A percentile compares a stretch with the other conserved stretches of the same genome.
phyloP scores from a whole-genome alignment of 73 alveolate species.

The Tetrahymena borealis region DNA sequence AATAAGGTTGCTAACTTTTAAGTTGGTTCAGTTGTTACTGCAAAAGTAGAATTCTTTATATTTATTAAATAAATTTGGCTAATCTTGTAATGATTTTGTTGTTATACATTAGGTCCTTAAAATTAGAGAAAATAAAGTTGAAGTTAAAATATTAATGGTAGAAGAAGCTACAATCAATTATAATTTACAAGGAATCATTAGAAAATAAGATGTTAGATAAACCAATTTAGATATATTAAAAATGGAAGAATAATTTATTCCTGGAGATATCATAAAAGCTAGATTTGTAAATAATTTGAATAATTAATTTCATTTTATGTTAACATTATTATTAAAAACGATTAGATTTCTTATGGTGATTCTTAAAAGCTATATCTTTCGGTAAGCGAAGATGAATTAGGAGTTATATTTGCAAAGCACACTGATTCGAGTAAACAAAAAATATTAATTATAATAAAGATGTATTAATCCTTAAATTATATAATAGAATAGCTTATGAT shows the following conservation, averaged over 20 bases:
- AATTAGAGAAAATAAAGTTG: slow-evolving; percentile 31
- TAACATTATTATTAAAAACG: too few species aligned
- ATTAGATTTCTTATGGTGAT: slow-evolving; percentile 41
- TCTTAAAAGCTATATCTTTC: slow-evolving; percentile 37
- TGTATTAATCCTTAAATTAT: neutral
- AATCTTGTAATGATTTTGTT: neutral
- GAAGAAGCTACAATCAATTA: slow-evolving; percentile 6
- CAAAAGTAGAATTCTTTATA: neutral
- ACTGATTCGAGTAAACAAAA: slow-evolving; percentile 12
- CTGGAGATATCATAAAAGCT: slow-evolving; percentile 59
- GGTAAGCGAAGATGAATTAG: slow-evolving; percentile 51
- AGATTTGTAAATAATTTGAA: slow-evolving; percentile 15
- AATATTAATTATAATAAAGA: neutral
- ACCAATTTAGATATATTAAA: slow-evolving; percentile 49
- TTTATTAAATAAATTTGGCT: neutral
- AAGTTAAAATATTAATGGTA: slow-evolving; percentile 16
- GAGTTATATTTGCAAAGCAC: slow-evolving; percentile 57
- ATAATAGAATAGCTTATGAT: slow-evolving; percentile 43
- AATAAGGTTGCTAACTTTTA: neutral
- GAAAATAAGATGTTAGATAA: slow-evolving; percentile 45
- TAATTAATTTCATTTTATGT: neutral
- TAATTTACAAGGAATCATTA: slow-evolving; percentile 43
- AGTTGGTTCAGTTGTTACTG: neutral
- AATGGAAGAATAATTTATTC: slow-evolving; percentile 50
- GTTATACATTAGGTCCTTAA: neutral